These are phyloP conservation scores for Anisodus tanguticus DNA, from an alignment of 257 asterid genomes.

Conservation along the genomic window DNA sequence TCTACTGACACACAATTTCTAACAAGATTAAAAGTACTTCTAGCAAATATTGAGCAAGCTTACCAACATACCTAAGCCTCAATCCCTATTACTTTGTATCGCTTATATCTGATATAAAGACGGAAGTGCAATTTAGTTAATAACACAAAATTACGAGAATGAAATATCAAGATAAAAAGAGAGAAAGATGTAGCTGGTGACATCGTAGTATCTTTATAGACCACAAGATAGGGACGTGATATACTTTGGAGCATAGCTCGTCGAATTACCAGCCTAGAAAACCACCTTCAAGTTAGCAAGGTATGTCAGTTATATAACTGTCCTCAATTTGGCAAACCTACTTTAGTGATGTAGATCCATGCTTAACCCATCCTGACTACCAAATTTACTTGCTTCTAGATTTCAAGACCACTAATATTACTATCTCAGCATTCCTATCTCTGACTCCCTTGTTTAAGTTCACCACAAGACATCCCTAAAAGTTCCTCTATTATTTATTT, in stretches of 20 bases:
- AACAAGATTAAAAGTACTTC: neutral
- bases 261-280: neutral
- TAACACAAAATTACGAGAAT: neutral
- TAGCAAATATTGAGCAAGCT: neutral
- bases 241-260: neutral
- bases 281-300: neutral
- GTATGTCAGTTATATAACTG: neutral
- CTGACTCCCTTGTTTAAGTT: neutral
- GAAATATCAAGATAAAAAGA: neutral
- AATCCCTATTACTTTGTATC: neutral
- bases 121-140: neutral
- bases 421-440: neutral
- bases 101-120: neutral
- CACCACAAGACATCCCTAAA: neutral
- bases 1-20: neutral
- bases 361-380: neutral
- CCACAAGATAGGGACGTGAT: neutral
- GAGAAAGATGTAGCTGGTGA: neutral
- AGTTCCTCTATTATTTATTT: neutral
- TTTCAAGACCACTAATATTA: neutral
- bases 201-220: too few relatives aligned
- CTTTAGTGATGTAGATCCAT: neutral
- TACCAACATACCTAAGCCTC: neutral
- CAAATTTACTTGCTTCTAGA: constrained; percentile 9
- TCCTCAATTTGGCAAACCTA: neutral